phyloP scores from a whole-genome alignment of 306 rosid genomes.

The Astragalus glycyphyllos region DNA sequence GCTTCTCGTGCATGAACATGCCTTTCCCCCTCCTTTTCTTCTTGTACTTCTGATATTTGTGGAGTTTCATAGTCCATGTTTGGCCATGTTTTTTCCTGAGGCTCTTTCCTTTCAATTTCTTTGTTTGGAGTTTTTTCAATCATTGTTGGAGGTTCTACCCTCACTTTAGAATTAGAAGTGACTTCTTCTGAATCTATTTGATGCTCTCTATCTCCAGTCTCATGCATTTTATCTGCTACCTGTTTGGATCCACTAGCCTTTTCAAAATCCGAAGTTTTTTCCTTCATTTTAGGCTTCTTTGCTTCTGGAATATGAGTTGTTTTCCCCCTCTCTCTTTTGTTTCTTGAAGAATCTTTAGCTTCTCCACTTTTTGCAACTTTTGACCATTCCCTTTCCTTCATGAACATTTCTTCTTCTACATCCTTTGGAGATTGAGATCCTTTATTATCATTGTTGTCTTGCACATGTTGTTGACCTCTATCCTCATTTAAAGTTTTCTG shows the following conservation, averaged over 20 bases:
- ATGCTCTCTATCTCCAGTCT: neutral
- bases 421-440: constrained; percentile 9
- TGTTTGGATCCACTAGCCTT: constrained; percentile 17
- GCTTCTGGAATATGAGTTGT: constrained; percentile 19
- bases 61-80: constrained; percentile 32
- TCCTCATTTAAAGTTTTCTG: neutral
- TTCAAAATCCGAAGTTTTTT: constrained; percentile 22
- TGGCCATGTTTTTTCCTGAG: constrained; percentile 31
- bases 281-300: constrained; percentile 29
- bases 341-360: constrained; percentile 19
- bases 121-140: constrained; percentile 26
- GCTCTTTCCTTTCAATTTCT: constrained; percentile 34
- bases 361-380: constrained; percentile 32
- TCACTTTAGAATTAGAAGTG: neutral
- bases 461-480: constrained; percentile 33
- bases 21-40: constrained; percentile 23
- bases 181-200: constrained; percentile 16
- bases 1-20: constrained; percentile 12
- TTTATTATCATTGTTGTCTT: constrained; percentile 25
- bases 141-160: neutral
- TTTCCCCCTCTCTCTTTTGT: constrained; percentile 13
- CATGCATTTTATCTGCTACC: constrained; percentile 25
- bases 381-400: constrained; percentile 3
- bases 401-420: constrained; percentile 26
- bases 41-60: neutral